Percentiles rank a stretch among this genome's conserved stretches.
Evolutionary conservation across 2,329 filamentous ascomycete species (phyloP).

Genomic region (Lasiodiplodia citricola): DNA sequence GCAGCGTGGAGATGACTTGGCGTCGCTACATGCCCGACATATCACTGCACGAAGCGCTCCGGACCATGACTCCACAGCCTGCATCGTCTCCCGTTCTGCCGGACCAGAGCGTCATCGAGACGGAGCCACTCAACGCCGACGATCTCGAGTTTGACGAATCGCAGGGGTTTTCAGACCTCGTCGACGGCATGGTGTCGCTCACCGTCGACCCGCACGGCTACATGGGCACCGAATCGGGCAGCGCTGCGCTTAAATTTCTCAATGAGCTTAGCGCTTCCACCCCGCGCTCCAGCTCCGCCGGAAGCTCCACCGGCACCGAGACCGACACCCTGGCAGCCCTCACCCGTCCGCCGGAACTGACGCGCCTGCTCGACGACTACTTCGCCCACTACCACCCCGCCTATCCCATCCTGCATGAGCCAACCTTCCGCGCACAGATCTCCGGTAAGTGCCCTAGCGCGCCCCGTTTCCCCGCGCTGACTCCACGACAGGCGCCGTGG

Average conservation of each 20-base stretch:
- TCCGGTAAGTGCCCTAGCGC: conserved; percentile 44
- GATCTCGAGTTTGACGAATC: conserved; percentile 26
- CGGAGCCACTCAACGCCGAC: conserved; percentile 22
- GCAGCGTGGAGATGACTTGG: background rate
- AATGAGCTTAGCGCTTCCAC: conserved; percentile 1
- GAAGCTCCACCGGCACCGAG: background rate
- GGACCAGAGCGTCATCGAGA: background rate
- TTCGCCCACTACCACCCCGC: conserved; percentile 54
- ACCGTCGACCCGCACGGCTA: conserved; percentile 41
- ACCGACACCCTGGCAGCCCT: background rate
- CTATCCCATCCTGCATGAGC: conserved; percentile 56
- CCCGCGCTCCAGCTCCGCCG: background rate
- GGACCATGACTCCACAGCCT: background rate
- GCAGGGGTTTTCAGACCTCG: conserved; percentile 25
- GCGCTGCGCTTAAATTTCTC: conserved; percentile 46
- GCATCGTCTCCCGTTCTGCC: background rate
- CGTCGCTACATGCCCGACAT: conserved; percentile 1
- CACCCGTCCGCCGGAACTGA: background rate
- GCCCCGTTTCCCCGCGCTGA: background rate
- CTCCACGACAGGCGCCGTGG: conserved; percentile 29
- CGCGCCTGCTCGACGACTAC: conserved; percentile 46
- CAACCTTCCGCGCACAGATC: conserved; percentile 54
- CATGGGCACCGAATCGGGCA: conserved; percentile 53
- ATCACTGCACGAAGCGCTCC: background rate
- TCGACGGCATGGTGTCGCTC: conserved; percentile 27